Evolutionary conservation across 805 yeast species (phyloP).

Genomic region (Myxozyma monticola): DNA sequence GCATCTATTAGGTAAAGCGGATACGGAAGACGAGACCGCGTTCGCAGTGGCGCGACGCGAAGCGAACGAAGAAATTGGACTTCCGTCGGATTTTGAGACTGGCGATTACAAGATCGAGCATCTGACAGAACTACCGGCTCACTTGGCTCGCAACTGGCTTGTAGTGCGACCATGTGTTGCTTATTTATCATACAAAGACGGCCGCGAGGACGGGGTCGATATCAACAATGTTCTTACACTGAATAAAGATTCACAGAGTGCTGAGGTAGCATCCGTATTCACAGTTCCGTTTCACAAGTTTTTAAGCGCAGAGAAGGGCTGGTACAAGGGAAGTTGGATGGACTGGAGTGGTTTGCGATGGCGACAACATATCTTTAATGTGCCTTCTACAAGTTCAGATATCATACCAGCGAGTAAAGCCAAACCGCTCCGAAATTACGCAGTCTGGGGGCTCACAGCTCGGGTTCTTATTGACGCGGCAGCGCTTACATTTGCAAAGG

Average conservation of each 20-base stretch:
- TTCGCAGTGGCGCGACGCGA: slow-evolving; percentile 80
- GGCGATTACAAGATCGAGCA: slow-evolving; percentile 59
- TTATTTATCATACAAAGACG: slow-evolving; percentile 23
- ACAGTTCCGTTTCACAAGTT: slow-evolving; percentile 26
- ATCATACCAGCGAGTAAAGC: not conserved
- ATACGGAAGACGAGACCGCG: slow-evolving; percentile 58
- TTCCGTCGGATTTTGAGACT: slow-evolving; percentile 41
- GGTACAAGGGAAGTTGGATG: slow-evolving; percentile 34
- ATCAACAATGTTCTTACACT: slow-evolving; percentile 17
- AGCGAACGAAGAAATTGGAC: slow-evolving; percentile 83
- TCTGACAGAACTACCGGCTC: slow-evolving; percentile 68
- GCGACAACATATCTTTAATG: slow-evolving; percentile 39
- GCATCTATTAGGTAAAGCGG: slow-evolving; percentile 86
- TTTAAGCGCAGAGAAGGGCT: slow-evolving; percentile 17
- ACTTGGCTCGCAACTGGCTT: slow-evolving; percentile 74
- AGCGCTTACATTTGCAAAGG: slow-evolving; percentile 36
- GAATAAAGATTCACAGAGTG: slow-evolving; percentile 5
- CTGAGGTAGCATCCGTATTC: slow-evolving; percentile 40
- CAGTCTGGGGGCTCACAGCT: slow-evolving; percentile 48
- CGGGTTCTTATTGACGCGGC: slow-evolving; percentile 44
- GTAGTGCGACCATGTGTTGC: slow-evolving; percentile 75
- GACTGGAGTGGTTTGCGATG: slow-evolving; percentile 41
- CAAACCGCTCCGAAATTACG: slow-evolving; percentile 13
- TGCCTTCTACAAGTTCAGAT: slow-evolving; percentile 13
- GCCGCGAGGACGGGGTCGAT: slow-evolving; percentile 7